phyloP scores from a whole-genome alignment of 2,329 filamentous ascomycete genomes.

The Endothia cerciana region DNA sequence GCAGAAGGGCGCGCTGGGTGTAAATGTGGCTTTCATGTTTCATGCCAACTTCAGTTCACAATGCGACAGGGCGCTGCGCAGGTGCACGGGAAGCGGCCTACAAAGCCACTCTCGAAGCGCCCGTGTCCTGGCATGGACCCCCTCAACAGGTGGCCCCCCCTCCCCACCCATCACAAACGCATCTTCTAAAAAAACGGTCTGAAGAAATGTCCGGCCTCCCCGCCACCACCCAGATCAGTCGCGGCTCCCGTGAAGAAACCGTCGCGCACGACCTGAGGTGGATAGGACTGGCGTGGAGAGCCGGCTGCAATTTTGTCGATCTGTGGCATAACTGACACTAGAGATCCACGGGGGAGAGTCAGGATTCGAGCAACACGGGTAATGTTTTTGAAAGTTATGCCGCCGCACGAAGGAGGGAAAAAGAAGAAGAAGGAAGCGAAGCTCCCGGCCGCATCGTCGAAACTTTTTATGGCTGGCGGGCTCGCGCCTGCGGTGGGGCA shows the following conservation, averaged over 20 bases:
- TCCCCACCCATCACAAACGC: no score
- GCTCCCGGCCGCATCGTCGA: conserved; percentile 25
- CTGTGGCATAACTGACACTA: conserved; percentile 78
- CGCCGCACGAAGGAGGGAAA: conserved; percentile 77
- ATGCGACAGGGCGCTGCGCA: no score
- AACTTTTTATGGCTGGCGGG: conserved; percentile 31
- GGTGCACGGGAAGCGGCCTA: no score
- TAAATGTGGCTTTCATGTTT: no score
- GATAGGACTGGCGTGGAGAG: conserved; percentile 53
- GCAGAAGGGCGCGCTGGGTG: no score
- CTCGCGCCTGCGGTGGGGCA: conserved; percentile 11
- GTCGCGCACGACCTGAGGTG: conserved; percentile 48
- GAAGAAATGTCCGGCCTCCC: conserved; percentile 48
- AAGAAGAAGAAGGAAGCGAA: conserved; percentile 44
- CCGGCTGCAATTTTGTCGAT: conserved; percentile 76
- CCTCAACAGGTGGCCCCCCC: no score
- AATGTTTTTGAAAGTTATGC: conserved; percentile 68
- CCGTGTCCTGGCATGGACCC: no score
- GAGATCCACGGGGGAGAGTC: conserved; percentile 52
- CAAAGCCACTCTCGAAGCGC: not conserved
- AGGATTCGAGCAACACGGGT: conserved; percentile 81
- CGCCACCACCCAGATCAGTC: conserved; percentile 38
- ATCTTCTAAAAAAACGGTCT: not conserved
- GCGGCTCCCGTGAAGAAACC: conserved; percentile 34
- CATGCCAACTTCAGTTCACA: not conserved